phyloP scores from a whole-genome alignment of 768 basidiomycete genomes.

The Neoboletus subvelutipes region DNA sequence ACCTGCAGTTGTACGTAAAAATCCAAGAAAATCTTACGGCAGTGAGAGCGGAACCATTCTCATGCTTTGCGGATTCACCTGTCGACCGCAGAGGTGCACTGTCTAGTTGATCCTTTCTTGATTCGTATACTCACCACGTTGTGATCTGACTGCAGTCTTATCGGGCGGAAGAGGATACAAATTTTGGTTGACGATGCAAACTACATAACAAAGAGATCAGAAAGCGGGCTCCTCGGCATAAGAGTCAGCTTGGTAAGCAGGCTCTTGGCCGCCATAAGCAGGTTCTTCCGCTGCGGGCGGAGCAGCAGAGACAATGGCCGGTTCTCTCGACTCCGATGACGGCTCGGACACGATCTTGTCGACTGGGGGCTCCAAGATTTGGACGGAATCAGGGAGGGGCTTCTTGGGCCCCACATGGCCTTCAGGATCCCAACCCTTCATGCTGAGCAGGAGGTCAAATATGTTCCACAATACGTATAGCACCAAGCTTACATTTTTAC shows the following conservation, averaged over 20 bases:
- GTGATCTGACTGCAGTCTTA: not conserved
- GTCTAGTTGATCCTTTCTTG: not conserved
- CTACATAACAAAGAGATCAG: conserved; percentile 39
- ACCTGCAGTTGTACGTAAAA: not conserved
- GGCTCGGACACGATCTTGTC: conserved; percentile 91
- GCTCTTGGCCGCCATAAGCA: conserved; percentile 29
- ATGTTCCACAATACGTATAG: not conserved
- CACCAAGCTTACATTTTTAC: conserved; percentile 84
- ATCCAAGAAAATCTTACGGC: not conserved
- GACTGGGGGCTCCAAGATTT: conserved; percentile 83
- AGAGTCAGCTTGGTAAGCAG: conserved; percentile 43
- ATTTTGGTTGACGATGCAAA: conserved; percentile 14
- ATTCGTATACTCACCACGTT: not conserved
- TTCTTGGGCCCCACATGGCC: conserved; percentile 87
- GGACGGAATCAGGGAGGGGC: conserved; percentile 93
- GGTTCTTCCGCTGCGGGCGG: conserved; percentile 54
- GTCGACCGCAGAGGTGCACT: not conserved
- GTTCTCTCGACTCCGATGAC: conserved; percentile 85
- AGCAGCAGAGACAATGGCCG: conserved; percentile 47
- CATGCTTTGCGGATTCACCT: not conserved
- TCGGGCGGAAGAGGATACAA: conserved; percentile 9
- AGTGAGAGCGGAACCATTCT: not conserved
- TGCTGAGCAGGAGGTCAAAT: conserved; percentile 49
- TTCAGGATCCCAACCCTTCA: conserved; percentile 95
- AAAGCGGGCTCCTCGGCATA: conserved; percentile 55